These are phyloP conservation scores for Globisporangium paddicum DNA, from an alignment of 352 stramenopile species.

Conservation along the genomic window DNA sequence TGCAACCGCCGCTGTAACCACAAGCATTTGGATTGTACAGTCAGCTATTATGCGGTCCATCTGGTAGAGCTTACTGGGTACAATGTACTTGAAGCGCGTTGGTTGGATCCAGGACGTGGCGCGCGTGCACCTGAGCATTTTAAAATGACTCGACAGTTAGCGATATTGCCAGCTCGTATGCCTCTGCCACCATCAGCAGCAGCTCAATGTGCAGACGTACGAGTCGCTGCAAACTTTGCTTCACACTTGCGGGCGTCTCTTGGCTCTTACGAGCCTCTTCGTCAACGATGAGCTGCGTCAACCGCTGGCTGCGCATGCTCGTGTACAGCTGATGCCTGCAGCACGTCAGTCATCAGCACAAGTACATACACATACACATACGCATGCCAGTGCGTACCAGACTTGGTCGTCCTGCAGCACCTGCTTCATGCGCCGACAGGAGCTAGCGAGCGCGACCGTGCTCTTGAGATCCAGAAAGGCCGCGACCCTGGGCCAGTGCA, in stretches of 20 bases:
- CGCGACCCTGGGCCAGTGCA: constrained; percentile 34
- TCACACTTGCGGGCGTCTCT: constrained; percentile 5
- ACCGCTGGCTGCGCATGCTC: constrained; percentile 18
- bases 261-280: background rate
- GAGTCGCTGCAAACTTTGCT: constrained; percentile 37
- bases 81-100: constrained; percentile 25
- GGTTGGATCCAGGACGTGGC: constrained; percentile 40
- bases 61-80: too few relatives aligned
- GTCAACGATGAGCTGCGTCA: constrained; percentile 28
- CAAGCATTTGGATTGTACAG: background rate
- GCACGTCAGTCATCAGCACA: background rate
- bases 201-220: constrained; percentile 12
- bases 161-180: too few relatives aligned
- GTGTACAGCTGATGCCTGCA: constrained; percentile 32
- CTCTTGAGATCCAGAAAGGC: constrained; percentile 31
- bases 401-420: constrained; percentile 36
- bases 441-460: constrained; percentile 28
- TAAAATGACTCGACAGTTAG: background rate
- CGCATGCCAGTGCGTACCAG: constrained; percentile 26
- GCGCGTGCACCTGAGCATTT: constrained; percentile 29
- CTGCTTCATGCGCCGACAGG: constrained; percentile 33
- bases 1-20: constrained; percentile 25
- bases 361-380: background rate
- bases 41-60: too few relatives aligned
- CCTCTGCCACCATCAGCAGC: too few relatives aligned